Conservation (phyloP, 78 protist species). For the Bodo saltans region DNA sequence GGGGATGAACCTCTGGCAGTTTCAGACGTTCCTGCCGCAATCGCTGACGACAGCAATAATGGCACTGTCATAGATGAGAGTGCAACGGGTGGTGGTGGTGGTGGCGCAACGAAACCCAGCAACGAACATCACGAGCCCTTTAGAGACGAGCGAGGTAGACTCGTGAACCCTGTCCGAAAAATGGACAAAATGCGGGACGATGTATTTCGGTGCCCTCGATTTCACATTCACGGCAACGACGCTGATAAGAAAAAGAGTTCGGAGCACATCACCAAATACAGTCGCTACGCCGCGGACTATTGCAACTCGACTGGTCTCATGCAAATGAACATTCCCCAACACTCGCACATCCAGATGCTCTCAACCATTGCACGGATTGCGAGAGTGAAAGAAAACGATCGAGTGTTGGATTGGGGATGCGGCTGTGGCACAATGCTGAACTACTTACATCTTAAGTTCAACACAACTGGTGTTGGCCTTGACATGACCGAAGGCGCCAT, state of each 20-base stretch:
- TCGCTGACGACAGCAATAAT: too few species aligned
- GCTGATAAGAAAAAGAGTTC: too few species aligned
- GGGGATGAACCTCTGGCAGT: too few species aligned
- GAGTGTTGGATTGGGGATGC: constrained; percentile 14
- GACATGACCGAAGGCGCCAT: neutral
- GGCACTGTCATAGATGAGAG: too few species aligned
- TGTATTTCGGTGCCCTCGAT: too few species aligned
- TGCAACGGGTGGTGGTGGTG: constrained; percentile 67
- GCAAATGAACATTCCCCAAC: constrained; percentile 8
- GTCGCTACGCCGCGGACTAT: neutral
- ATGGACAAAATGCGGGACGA: too few species aligned
- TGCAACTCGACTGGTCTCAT: constrained; percentile 17
- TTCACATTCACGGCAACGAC: too few species aligned
- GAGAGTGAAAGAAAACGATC: neutral
- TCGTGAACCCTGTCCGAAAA: too few species aligned
- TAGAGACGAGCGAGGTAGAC: too few species aligned
- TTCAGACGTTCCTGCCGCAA: too few species aligned
- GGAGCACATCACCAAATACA: constrained; percentile 13
- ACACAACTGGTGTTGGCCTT: constrained; percentile 2
- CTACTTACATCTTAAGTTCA: constrained; percentile 8
- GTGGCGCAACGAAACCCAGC: too few species aligned
- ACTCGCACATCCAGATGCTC: neutral
- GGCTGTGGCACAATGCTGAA: constrained; percentile 26
- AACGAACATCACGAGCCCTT: too few species aligned
- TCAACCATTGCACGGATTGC: constrained; percentile 5